phyloP scores from a whole-genome alignment of 78 protist species.

The Pirum gemmata region DNA sequence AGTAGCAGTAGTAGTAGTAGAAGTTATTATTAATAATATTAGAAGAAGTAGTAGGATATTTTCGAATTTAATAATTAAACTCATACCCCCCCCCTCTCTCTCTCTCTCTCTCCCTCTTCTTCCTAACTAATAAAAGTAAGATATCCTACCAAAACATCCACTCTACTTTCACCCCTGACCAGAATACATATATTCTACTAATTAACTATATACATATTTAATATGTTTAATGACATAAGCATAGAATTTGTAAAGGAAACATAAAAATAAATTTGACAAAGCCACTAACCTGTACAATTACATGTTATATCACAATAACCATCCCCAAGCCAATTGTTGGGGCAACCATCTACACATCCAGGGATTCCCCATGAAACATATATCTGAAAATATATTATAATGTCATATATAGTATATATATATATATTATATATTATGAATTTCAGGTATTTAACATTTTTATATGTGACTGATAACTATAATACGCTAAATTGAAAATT shows the following conservation, averaged over 20 bases:
- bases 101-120: neutral
- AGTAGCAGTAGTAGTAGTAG: too few relatives aligned
- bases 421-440: too few relatives aligned
- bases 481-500: too few relatives aligned
- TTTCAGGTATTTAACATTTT: too few relatives aligned
- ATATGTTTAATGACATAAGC: neutral
- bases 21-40: neutral
- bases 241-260: neutral
- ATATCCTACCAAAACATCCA: slow-evolving; percentile 60
- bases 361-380: slow-evolving; percentile 86
- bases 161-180: too few relatives aligned
- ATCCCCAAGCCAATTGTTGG: slow-evolving; percentile 81
- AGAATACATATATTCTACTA: too few relatives aligned
- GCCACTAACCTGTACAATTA: slow-evolving; percentile 50
- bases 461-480: too few relatives aligned
- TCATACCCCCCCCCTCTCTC: neutral
- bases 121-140: neutral
- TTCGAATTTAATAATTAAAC: neutral
- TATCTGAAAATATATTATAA: too few relatives aligned
- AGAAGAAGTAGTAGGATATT: neutral
- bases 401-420: too few relatives aligned
- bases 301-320: slow-evolving; percentile 85
- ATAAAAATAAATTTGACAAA: neutral
- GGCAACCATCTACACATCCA: slow-evolving; percentile 80
- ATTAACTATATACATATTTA: too few relatives aligned